phyloP scores from a whole-genome alignment of 495 filamentous ascomycete species.

The Penicilliopsis zonata region DNA sequence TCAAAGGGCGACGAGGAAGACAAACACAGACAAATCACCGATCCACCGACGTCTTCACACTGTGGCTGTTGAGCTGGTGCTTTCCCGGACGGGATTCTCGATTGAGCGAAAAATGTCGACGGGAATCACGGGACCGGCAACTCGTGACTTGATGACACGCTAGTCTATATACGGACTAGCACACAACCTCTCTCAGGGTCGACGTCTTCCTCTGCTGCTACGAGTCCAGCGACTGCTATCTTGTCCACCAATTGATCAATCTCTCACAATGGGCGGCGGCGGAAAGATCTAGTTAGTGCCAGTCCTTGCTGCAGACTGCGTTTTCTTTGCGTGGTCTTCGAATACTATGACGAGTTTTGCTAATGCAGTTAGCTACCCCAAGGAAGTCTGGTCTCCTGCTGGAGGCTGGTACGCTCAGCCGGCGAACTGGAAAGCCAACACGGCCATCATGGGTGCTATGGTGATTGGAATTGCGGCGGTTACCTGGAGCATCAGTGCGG shows the following conservation, averaged over 20 bases:
- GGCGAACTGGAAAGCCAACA: slow-evolving; percentile 89
- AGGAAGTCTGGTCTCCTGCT: slow-evolving; percentile 97
- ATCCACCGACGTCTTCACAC: too few relatives aligned
- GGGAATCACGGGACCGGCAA: slow-evolving; percentile 30
- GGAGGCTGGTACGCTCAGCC: slow-evolving; percentile 97
- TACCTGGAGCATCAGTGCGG: slow-evolving; percentile 71
- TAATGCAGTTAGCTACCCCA: slow-evolving; percentile 68
- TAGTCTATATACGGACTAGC: slow-evolving; percentile 3
- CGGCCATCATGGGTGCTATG: slow-evolving; percentile 63
- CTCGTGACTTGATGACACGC: slow-evolving; percentile 25
- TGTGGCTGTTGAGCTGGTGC: too few relatives aligned
- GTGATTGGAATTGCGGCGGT: slow-evolving; percentile 64
- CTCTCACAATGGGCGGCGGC: slow-evolving; percentile 45
- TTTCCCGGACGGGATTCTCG: slow-evolving; percentile 12
- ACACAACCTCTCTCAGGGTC: slow-evolving; percentile 11
- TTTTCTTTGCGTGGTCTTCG: too few relatives aligned
- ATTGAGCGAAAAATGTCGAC: slow-evolving; percentile 28
- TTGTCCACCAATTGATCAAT: too few relatives aligned
- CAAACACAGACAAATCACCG: slow-evolving; percentile 5
- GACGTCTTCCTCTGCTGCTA: slow-evolving; percentile 10
- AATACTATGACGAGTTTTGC: too few relatives aligned
- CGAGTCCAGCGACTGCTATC: too few relatives aligned
- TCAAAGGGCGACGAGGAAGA: slow-evolving; percentile 2
- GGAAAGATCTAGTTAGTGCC: slow-evolving; percentile 76
- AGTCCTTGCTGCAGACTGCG: too few relatives aligned